Percentiles rank a stretch among this genome's conserved stretches.
phyloP scores from a whole-genome alignment of 1,284 basidiomycete genomes.

The Cryptococcus sp. region DNA sequence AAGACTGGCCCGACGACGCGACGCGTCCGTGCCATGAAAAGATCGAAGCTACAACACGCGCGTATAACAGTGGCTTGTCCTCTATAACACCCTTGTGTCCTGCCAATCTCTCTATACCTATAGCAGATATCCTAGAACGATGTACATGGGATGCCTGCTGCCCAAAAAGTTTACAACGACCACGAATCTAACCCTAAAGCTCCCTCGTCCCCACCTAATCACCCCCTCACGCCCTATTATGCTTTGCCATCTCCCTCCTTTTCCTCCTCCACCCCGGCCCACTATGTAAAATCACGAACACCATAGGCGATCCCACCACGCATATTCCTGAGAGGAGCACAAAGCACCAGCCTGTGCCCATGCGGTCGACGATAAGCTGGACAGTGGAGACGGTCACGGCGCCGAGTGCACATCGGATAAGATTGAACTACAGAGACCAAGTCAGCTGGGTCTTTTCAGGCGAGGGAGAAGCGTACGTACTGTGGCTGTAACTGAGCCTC shows the following conservation, averaged over 20 bases:
- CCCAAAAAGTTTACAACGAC: too few species aligned
- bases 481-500: conserved; percentile 38
- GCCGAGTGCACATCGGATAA: conserved; percentile 39
- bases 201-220: too few species aligned
- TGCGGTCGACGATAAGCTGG: conserved; percentile 28
- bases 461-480: conserved; percentile 5
- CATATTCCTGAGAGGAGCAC: conserved; percentile 29
- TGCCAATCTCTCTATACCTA: too few species aligned
- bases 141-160: too few species aligned
- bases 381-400: conserved; percentile 29
- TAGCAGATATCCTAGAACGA: too few species aligned
- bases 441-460: neutral
- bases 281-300: conserved; percentile 20
- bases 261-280: conserved; percentile 26
- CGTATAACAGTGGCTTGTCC: too few species aligned
- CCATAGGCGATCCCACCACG: conserved; percentile 20
- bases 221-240: too few species aligned
- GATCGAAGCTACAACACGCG: too few species aligned
- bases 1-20: neutral
- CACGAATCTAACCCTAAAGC: too few species aligned
- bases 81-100: too few species aligned
- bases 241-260: conserved; percentile 11
- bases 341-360: conserved; percentile 35
- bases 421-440: conserved; percentile 26
- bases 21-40: neutral